Conservation (phyloP, 192 early-diverging fungal species). For the Lunasporangiospora selenospora region DNA sequence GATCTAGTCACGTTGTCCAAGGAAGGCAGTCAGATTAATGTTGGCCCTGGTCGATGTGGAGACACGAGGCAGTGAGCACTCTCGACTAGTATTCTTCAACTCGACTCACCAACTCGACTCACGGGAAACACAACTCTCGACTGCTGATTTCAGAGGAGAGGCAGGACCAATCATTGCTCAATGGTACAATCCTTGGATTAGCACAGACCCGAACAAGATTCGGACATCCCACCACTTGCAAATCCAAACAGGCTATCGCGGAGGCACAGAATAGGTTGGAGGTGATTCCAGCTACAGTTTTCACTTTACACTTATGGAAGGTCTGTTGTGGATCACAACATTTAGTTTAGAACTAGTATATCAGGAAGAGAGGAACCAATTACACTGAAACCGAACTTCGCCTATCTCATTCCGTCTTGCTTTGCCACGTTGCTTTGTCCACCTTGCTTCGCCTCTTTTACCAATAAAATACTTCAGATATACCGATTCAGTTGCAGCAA, state of each 20-base stretch:
- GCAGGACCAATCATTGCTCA: constrained; percentile 8
- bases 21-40: constrained; percentile 3
- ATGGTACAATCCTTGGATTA: constrained; percentile 6
- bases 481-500: too few species aligned
- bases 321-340: too few species aligned
- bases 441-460: too few species aligned
- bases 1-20: constrained; percentile 20
- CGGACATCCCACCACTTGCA: constrained; percentile 19
- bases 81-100: too few species aligned
- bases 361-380: too few species aligned
- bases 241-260: constrained; percentile 12
- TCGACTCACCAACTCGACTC: too few species aligned
- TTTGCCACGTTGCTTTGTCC: too few species aligned
- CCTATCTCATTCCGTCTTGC: too few species aligned
- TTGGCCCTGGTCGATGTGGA: constrained; percentile 15
- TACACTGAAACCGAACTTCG: too few species aligned
- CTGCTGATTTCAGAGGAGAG: constrained; percentile 14
- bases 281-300: constrained; percentile 18
- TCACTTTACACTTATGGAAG: constrained; percentile 12
- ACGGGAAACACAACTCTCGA: too few species aligned
- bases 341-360: too few species aligned
- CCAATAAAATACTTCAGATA: too few species aligned
- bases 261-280: constrained; percentile 3
- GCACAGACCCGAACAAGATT: constrained; percentile 17
- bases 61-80: constrained; percentile 1